Conservation (phyloP, 2,329 filamentous ascomycete species). For the Aspergillus ustus region DNA sequence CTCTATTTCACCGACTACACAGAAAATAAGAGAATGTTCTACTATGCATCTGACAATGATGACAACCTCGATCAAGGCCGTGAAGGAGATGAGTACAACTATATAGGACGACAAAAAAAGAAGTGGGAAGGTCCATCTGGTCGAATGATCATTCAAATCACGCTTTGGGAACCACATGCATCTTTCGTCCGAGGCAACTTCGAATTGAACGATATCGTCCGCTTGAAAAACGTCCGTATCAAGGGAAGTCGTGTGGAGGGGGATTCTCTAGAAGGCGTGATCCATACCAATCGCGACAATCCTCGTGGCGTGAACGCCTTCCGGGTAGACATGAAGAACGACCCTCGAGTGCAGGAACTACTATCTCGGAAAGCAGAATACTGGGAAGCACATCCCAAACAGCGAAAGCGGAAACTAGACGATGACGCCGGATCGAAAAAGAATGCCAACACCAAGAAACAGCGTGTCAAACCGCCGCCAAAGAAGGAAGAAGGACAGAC, state of each 20-base stretch:
- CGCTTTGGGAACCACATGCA: constrained; percentile 71
- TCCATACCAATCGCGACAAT: constrained; percentile 65
- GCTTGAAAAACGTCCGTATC: constrained; percentile 73
- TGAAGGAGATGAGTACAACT: constrained; percentile 63
- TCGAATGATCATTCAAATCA: constrained; percentile 71
- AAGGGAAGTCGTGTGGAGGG: constrained; percentile 58
- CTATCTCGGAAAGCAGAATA: constrained; percentile 70
- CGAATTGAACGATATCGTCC: constrained; percentile 64
- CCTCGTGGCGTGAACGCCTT: constrained; percentile 63
- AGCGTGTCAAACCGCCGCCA: constrained; percentile 33
- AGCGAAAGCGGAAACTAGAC: constrained; percentile 35
- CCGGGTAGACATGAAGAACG: constrained; percentile 54
- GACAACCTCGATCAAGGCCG: constrained; percentile 33
- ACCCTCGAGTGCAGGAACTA: constrained; percentile 59
- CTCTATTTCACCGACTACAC: constrained; percentile 87
- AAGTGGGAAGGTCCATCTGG: constrained; percentile 77
- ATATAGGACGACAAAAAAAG: constrained; percentile 46
- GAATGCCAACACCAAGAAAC: constrained; percentile 41
- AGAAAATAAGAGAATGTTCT: constrained; percentile 66
- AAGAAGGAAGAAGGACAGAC: constrained; percentile 38
- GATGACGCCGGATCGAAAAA: constrained; percentile 30
- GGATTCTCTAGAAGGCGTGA: constrained; percentile 69
- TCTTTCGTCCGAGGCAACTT: constrained; percentile 61
- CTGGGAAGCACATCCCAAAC: constrained; percentile 51
- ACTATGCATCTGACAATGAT: constrained; percentile 50